Evolutionary conservation across 345 rosid species (phyloP), one percentile per base, ranked within the genome.

Genomic region (Raphanus sativus): DNA sequence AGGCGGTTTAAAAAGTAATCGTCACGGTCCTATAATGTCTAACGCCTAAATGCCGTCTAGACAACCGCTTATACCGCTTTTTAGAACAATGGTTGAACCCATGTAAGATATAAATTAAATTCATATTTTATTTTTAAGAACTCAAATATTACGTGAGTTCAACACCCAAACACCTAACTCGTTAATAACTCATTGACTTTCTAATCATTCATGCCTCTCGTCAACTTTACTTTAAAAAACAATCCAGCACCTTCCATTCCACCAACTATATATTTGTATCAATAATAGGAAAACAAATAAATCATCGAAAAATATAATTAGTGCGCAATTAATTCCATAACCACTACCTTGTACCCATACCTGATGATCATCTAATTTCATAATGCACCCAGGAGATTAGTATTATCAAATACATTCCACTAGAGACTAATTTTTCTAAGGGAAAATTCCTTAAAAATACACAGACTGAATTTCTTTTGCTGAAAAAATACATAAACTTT

Each of bases 161-260:
- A 36, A 61, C 70, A 73, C 78, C 70, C 36, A 52, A 67, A 38
- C 30, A 67, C 64, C 82, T 1, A 68, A 74, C 66, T 62, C 54
- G 67, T 61, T 73, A 52, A 73, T 48, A 54, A 62, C 62, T 69
- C 82, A 54, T 79, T 79, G 78, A 79, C 82, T 74, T 74, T 74
- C 0, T 28, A 38, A 52, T 55, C 54, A 69, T 69, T 62, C 40
- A 54, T 2, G 16, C 4, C 6, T 62, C 24, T 68, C 15, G 82
- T 74, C 82, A 79, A 62, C 75, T 68, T 74, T 29, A 54, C 82
- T 54, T 48, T 38, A 34, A 17, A 17, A 36, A 50, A 21, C 32
- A 21, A 68, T 74, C 70, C 75, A 79, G 74, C 75, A 12, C 59
- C 75, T 4, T 2, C 30, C 30, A 2, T 28, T 28, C 30, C 60